These are phyloP conservation scores for Quercus bicolor DNA, from an alignment of 306 rosid species.

Conservation along the genomic window DNA sequence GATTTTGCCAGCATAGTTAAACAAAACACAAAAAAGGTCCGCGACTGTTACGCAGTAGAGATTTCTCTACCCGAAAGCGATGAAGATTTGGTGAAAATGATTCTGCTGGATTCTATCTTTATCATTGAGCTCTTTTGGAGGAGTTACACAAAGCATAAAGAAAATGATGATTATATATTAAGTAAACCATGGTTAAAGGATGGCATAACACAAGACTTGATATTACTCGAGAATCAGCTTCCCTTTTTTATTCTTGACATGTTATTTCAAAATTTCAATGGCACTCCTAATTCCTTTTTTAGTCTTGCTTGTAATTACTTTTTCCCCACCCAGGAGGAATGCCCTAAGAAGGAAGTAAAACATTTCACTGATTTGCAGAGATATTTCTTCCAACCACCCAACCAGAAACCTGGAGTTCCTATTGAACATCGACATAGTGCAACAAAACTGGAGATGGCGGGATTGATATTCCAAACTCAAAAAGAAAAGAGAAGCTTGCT, in stretches of 20 bases:
- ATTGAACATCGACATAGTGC: not conserved
- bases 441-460: no score
- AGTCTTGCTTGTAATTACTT: not conserved
- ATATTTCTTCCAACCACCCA: accelerated
- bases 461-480: no score
- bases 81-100: not conserved
- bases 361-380: not conserved
- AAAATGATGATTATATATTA: not conserved
- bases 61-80: not conserved
- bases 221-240: slow-evolving; percentile 32
- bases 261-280: not conserved
- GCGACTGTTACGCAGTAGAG: not conserved
- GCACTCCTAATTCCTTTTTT: not conserved
- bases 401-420: accelerated
- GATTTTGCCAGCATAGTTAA: not conserved
- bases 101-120: slow-evolving; percentile 22
- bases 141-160: accelerated
- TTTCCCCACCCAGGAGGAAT: accelerated
- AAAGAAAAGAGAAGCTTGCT: not conserved
- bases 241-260: slow-evolving; percentile 12
- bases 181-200: not conserved
- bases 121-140: slow-evolving; percentile 10
- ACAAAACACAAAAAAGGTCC: not conserved
- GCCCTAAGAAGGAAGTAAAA: not conserved
- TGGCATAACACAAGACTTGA: slow-evolving; percentile 10